phyloP scores from a whole-genome alignment of 768 basidiomycete genomes.

The Agrocybe praecox region DNA sequence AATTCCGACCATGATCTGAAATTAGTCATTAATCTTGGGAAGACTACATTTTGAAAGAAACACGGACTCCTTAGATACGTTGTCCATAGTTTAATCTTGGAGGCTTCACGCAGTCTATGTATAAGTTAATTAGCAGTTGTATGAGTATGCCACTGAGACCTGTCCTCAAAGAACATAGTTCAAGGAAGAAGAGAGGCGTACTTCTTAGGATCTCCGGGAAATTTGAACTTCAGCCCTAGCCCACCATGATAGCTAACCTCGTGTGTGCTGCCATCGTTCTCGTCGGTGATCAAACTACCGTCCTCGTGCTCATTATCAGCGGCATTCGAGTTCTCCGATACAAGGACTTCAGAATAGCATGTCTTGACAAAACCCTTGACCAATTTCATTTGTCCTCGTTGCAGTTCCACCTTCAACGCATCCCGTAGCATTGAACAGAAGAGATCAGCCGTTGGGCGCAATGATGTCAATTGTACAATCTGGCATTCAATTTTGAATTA shows the following conservation, averaged over 20 bases:
- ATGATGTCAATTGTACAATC: slow-evolving; percentile 92
- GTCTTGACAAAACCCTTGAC: slow-evolving; percentile 91
- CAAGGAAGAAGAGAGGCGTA: slow-evolving; percentile 33
- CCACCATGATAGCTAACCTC: slow-evolving; percentile 74
- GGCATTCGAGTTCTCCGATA: slow-evolving; percentile 57
- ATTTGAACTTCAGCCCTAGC: slow-evolving; percentile 81
- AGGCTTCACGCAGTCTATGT: slow-evolving; percentile 79
- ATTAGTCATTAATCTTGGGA: not conserved
- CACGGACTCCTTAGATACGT: slow-evolving; percentile 76
- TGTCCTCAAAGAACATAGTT: not conserved
- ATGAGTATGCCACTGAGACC: no score
- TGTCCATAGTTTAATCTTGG: slow-evolving; percentile 96
- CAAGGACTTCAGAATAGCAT: slow-evolving; percentile 91
- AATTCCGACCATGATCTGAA: slow-evolving; percentile 87
- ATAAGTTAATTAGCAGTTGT: slow-evolving; percentile 2
- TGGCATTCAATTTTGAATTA: slow-evolving; percentile 24
- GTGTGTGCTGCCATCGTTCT: slow-evolving; percentile 44
- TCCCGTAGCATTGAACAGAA: slow-evolving; percentile 91
- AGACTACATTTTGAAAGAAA: slow-evolving; percentile 7
- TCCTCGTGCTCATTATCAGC: slow-evolving; percentile 72
- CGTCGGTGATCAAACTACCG: slow-evolving; percentile 59
- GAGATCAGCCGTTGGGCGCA: slow-evolving; percentile 89
- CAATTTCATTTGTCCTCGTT: slow-evolving; percentile 90
- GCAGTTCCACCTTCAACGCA: slow-evolving; percentile 85
- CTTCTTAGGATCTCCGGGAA: slow-evolving; percentile 93